Evolutionary conservation across 2,329 filamentous ascomycete species (phyloP), one percentile per base, ranked within the genome.

Genomic region (Colletotrichum salicis): DNA sequence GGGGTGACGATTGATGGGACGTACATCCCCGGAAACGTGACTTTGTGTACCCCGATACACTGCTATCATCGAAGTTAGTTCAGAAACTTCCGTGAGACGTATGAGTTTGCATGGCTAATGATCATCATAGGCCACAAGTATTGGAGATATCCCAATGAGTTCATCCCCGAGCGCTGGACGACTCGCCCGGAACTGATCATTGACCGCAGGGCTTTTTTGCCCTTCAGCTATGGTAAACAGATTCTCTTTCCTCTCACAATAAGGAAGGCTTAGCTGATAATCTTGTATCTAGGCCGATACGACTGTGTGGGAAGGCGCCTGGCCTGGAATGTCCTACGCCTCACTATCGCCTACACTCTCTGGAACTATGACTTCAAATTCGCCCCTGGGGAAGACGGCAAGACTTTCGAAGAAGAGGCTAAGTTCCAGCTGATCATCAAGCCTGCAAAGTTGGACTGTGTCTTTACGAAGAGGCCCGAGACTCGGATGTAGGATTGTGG

Each of bases 1-100:
- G 80, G 79, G 1, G 67, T 80, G 1, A 67, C 51, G 2, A 67
- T 80, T 4, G 76, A 78, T 22, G 75, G 71, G 8, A 71, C 61
- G 4, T 76, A 74, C 27, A 79, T 81, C n/a, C 78, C 78, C 0
- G 77, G 77, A 1, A 66, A 72, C 6, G 68, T 76, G 10, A 74
- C 64, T 3, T 31, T 71, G 8, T 22, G 24, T n/a, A 71, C 69
- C 3, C 69, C 69, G 22, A 27, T 68, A 7, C 64, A 71, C 27
- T 31, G 61, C 11, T 71, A 71, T n/a, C 64, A 71, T 4, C 15
- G 69, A 19, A 71, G 69, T 71, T 22, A 45, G 41, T 45, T 1
- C 15, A 13, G 19, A 8, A 27, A 11, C 2, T 2, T 10, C 8
- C 37, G 15, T n/a, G 11, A 19, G 10, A 7, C 5, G 8, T 10